Percentiles rank a stretch among this genome's conserved stretches.
Evolutionary conservation across 2,329 filamentous ascomycete genomes (phyloP).

Genomic region (Pleomassaria siparia): DNA sequence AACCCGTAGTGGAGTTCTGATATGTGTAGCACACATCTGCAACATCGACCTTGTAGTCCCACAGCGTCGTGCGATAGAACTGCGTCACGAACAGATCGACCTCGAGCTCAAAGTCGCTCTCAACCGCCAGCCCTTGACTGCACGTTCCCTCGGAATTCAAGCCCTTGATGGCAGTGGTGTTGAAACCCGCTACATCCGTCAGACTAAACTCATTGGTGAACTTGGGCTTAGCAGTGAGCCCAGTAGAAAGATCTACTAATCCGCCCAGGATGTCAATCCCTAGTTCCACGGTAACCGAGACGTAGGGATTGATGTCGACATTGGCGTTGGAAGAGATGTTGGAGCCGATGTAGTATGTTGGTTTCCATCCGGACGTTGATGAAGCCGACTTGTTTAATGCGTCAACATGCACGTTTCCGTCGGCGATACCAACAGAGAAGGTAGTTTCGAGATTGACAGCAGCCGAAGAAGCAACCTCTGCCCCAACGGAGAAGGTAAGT

Average conservation of each 20-base stretch:
- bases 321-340: neutral
- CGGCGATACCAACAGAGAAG: neutral
- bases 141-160: neutral
- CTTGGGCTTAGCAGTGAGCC: neutral
- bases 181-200: neutral
- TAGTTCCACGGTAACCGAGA: neutral
- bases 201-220: slow-evolving; percentile 1
- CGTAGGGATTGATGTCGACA: slow-evolving; percentile 1
- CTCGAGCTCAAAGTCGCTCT: slow-evolving; percentile 2
- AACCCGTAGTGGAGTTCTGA: too few species aligned
- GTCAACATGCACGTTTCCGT: slow-evolving; percentile 2
- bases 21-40: neutral
- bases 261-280: neutral
- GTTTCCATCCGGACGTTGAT: neutral
- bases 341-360: neutral
- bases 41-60: neutral
- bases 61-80: neutral
- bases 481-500: neutral
- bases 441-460: neutral
- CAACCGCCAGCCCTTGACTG: neutral
- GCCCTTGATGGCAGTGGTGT: neutral
- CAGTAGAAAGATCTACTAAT: neutral
- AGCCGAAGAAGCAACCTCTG: neutral
- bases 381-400: neutral
- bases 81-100: slow-evolving; percentile 1